Conservation (phyloP, 139 green algal genomes). For the Diplosphaera chodatii region DNA sequence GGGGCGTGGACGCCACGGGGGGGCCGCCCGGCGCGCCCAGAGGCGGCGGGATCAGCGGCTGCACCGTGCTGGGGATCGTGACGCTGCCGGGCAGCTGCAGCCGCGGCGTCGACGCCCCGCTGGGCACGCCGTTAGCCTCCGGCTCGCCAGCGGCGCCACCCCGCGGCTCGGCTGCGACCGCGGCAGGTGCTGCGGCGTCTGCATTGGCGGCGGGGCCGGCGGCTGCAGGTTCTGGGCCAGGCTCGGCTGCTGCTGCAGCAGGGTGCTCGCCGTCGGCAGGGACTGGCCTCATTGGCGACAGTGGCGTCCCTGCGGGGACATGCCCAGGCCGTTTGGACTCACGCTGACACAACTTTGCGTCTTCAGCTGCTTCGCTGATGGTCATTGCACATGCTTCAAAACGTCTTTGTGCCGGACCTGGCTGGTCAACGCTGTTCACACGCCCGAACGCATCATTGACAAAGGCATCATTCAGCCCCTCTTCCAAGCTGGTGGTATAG, state of each 20-base stretch:
- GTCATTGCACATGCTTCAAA: too few relatives aligned
- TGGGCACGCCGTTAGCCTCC: not conserved
- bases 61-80: too few relatives aligned
- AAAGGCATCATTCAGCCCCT: conserved; percentile 51
- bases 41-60: too few relatives aligned
- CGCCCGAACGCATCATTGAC: conserved; percentile 2
- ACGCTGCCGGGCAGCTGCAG: not conserved
- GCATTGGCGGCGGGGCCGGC: not conserved
- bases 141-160: not conserved
- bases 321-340: too few relatives aligned
- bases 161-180: not conserved
- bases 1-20: too few relatives aligned
- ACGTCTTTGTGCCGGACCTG: too few relatives aligned
- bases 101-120: conserved; percentile 4
- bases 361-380: too few relatives aligned
- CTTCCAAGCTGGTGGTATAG: conserved; percentile 43
- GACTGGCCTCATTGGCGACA: too few relatives aligned
- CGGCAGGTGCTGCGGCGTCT: conserved; percentile 5
- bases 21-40: too few relatives aligned
- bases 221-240: conserved; percentile 6
- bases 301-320: too few relatives aligned
- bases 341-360: too few relatives aligned
- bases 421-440: not conserved
- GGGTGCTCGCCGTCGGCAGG: not conserved
- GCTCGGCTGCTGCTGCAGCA: not conserved